These are phyloP conservation scores for Erythrophleum fordii DNA, from an alignment of 306 rosid genomes.

Conservation along the genomic window DNA sequence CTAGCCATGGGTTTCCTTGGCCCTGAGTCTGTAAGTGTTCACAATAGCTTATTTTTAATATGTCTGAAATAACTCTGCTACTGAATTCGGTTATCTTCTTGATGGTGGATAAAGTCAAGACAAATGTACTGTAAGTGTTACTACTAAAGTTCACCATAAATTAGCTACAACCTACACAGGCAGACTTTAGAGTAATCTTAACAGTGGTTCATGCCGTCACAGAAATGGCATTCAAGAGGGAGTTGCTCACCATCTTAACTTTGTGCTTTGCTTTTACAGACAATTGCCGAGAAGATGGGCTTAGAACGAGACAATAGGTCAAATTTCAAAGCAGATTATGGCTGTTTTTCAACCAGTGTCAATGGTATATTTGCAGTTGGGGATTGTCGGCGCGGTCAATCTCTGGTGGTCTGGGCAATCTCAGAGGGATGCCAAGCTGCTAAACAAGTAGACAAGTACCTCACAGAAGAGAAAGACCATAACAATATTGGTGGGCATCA, in stretches of 20 bases:
- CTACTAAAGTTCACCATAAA: background rate
- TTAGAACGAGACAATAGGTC: slow-evolving; percentile 82
- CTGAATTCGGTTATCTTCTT: background rate
- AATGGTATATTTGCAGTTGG: slow-evolving; percentile 89
- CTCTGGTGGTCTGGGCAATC: slow-evolving; percentile 96
- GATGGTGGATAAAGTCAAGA: background rate
- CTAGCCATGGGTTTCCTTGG: slow-evolving; percentile 99
- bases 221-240: background rate
- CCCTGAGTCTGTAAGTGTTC: slow-evolving; percentile 80
- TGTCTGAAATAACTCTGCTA: background rate
- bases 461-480: slow-evolving; percentile 47
- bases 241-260: slow-evolving; percentile 6
- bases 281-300: slow-evolving; percentile 74
- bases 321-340: slow-evolving; percentile 87
- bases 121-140: background rate
- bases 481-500: slow-evolving; percentile 35
- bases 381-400: slow-evolving; percentile 94
- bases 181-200: background rate
- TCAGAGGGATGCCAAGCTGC: slow-evolving; percentile 94
- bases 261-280: slow-evolving; percentile 48
- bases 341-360: slow-evolving; percentile 79
- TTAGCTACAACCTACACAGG: background rate
- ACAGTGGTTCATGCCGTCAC: background rate
- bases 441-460: slow-evolving; percentile 71
- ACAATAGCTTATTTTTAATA: background rate